phyloP scores from a whole-genome alignment of 495 filamentous ascomycete species.

The Aspergillus nidulans region DNA sequence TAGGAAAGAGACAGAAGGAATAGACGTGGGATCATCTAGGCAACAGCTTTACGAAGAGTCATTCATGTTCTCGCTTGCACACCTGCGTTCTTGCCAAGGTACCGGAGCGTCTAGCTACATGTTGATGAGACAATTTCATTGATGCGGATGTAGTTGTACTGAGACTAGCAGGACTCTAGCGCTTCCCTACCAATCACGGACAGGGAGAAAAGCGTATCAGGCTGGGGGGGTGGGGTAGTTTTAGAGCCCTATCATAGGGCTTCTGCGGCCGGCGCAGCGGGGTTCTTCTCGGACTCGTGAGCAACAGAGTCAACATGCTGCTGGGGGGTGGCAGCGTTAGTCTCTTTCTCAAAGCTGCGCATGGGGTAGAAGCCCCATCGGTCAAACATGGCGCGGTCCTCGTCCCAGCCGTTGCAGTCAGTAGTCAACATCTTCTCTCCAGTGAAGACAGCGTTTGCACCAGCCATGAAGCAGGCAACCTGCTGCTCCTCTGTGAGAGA shows the following conservation, averaged over 20 bases:
- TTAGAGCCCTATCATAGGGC: constrained; percentile 8
- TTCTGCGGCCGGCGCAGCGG: constrained; percentile 19
- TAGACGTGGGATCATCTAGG: constrained; percentile 7
- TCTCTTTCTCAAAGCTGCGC: constrained; percentile 48
- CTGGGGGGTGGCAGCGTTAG: constrained; percentile 1
- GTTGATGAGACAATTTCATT: not conserved
- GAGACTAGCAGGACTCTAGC: not conserved
- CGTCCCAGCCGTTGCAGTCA: constrained; percentile 82
- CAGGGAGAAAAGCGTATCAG: not conserved
- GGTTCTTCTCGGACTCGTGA: not conserved
- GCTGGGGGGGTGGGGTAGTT: not conserved
- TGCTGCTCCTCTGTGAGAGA: constrained; percentile 79
- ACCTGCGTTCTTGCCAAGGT: constrained; percentile 5
- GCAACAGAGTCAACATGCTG: not conserved
- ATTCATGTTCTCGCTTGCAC: not conserved
- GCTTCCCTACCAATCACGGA: not conserved
- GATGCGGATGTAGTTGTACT: constrained; percentile 7
- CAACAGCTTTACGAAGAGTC: constrained; percentile 9
- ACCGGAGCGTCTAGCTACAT: constrained; percentile 8
- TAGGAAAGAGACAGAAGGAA: not conserved
- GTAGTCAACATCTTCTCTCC: constrained; percentile 92
- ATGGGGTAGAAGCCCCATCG: constrained; percentile 71
- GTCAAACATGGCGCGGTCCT: constrained; percentile 74
- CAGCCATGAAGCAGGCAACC: constrained; percentile 76
- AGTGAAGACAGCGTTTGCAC: constrained; percentile 84